Percentiles rank a stretch among this genome's conserved stretches.
Conservation (phyloP, 208 protist genomes). For the Angomonas desouzai region DNA sequence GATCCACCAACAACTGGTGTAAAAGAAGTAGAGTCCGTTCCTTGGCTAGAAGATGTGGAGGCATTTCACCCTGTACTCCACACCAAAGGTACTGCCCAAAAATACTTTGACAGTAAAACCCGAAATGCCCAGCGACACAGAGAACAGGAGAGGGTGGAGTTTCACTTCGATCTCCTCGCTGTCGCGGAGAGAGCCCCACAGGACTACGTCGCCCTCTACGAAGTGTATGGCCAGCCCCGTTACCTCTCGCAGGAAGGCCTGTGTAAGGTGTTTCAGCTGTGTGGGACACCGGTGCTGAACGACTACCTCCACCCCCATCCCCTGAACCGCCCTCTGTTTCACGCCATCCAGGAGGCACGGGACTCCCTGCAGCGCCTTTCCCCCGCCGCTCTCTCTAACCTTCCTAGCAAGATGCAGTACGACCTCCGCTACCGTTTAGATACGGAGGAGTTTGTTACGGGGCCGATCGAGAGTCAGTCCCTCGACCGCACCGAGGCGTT, state of each 20-base stretch:
- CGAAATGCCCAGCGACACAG: neutral
- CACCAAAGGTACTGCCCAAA: neutral
- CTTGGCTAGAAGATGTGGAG: neutral
- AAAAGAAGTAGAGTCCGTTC: neutral
- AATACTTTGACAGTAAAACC: neutral
- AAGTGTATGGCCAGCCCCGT: neutral
- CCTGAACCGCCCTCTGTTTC: neutral
- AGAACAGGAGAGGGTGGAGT: neutral
- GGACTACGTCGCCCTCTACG: neutral
- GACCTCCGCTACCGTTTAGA: neutral
- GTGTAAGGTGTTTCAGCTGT: slow-evolving; percentile 9
- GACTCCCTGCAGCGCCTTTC: neutral
- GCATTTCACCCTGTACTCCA: neutral
- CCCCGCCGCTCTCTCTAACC: neutral
- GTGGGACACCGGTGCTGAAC: neutral
- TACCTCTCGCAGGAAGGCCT: neutral
- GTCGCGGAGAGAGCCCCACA: neutral
- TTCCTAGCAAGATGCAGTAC: neutral
- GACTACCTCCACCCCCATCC: neutral
- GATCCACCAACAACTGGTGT: too few species aligned
- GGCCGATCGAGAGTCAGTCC: neutral
- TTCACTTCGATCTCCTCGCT: neutral
- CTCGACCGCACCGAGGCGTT: slow-evolving; percentile 1
- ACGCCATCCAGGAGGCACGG: neutral
- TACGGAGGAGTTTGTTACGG: neutral